Percentiles rank a stretch among this genome's conserved stretches.
phyloP scores from a whole-genome alignment of 805 yeast genomes.

The Candida khao-thaluensis region DNA sequence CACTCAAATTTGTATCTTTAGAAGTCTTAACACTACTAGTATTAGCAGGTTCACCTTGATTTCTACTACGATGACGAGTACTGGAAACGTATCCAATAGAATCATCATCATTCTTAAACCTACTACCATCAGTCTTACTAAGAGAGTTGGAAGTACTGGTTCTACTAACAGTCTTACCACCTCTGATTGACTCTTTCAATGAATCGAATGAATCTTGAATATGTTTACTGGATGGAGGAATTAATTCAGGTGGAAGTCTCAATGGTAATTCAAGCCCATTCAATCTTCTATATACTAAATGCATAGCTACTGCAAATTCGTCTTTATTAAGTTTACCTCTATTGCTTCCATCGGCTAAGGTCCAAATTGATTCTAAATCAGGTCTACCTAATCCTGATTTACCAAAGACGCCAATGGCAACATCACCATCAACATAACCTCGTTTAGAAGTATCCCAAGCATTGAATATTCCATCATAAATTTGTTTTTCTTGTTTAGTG shows the following conservation, averaged over 20 bases:
- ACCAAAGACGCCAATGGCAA: slow-evolving; percentile 82
- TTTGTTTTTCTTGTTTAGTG: slow-evolving; percentile 80
- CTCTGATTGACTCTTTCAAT: slow-evolving; percentile 63
- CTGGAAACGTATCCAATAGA: slow-evolving; percentile 67
- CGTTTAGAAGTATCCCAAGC: slow-evolving; percentile 74
- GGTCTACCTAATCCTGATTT: slow-evolving; percentile 85
- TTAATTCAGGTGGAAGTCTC: slow-evolving; percentile 79
- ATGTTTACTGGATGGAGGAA: slow-evolving; percentile 81
- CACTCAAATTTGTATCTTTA: slow-evolving; percentile 36
- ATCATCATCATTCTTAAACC: slow-evolving; percentile 71
- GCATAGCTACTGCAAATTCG: slow-evolving; percentile 97
- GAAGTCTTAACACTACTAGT: slow-evolving; percentile 20
- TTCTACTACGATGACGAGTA: slow-evolving; percentile 53
- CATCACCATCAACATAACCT: slow-evolving; percentile 76
- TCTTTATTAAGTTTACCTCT: slow-evolving; percentile 83
- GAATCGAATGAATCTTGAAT: slow-evolving; percentile 68
- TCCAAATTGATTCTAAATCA: slow-evolving; percentile 91
- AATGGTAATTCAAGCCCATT: slow-evolving; percentile 86
- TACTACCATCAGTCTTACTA: slow-evolving; percentile 27
- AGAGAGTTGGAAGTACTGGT: slow-evolving; percentile 21
- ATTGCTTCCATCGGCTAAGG: slow-evolving; percentile 76
- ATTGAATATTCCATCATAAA: slow-evolving; percentile 82
- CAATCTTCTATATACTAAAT: slow-evolving; percentile 83
- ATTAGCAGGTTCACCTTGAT: slow-evolving; percentile 16
- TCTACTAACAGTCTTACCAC: slow-evolving; percentile 25